Evolutionary conservation across 352 stramenopile genomes (phyloP).

Genomic region (Phytophthora europaea): DNA sequence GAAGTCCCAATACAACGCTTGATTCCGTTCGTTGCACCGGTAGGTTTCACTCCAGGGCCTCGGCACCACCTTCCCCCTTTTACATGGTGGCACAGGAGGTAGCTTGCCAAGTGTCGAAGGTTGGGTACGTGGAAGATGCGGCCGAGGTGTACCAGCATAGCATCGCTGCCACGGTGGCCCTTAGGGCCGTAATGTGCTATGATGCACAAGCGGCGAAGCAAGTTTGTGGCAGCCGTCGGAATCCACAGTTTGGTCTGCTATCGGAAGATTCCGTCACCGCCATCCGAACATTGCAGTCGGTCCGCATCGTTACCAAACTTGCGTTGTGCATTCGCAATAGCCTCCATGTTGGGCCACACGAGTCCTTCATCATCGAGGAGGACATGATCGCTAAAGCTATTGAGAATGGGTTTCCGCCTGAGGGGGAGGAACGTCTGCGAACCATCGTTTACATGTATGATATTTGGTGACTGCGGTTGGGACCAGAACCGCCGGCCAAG

Average conservation of each 20-base stretch:
- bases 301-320: neutral
- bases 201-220: no score
- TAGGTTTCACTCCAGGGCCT: slow-evolving; percentile 14
- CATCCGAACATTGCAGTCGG: no score
- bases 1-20: slow-evolving; percentile 43
- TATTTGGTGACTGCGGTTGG: no score
- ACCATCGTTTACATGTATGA: no score
- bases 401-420: neutral
- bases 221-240: no score
- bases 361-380: slow-evolving; percentile 10
- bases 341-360: slow-evolving; percentile 7
- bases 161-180: slow-evolving; percentile 6
- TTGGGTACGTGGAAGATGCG: slow-evolving; percentile 10
- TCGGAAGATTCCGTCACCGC: neutral
- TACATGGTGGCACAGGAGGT: slow-evolving; percentile 19
- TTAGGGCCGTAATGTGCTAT: slow-evolving; percentile 9
- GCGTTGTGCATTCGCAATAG: neutral
- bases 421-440: no score
- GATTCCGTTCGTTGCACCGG: slow-evolving; percentile 6
- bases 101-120: slow-evolving; percentile 10
- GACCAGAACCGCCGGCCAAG: no score
- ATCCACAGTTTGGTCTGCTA: no score
- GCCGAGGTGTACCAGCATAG: slow-evolving; percentile 14
- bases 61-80: slow-evolving; percentile 19
- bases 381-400: neutral